Evolutionary conservation across 352 stramenopile genomes (phyloP).

Genomic region (Globisporangium barbulae): DNA sequence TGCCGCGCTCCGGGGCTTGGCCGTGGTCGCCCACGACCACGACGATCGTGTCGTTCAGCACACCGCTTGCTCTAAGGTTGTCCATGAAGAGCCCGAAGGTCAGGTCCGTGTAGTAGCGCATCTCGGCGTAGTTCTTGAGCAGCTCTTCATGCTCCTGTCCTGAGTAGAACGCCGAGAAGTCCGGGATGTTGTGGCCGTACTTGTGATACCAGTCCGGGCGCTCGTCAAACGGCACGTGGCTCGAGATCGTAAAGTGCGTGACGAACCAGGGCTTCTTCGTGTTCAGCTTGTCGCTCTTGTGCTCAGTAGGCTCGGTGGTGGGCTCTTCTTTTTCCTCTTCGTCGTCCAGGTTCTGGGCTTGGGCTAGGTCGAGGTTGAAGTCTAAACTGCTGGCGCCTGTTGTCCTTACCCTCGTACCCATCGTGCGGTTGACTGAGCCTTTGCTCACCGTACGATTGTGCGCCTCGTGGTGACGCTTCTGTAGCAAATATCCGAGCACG

Average conservation of each 20-base stretch:
- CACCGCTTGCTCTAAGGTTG: slow-evolving; percentile 39
- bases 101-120: slow-evolving; percentile 66
- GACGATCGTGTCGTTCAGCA: slow-evolving; percentile 70
- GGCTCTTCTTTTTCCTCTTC: not conserved
- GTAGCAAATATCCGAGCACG: slow-evolving; percentile 45
- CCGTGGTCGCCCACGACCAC: slow-evolving; percentile 64
- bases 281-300: slow-evolving; percentile 16
- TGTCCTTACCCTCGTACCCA: too few relatives aligned
- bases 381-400: not conserved
- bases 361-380: too few relatives aligned
- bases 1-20: slow-evolving; percentile 45
- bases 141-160: slow-evolving; percentile 39
- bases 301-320: slow-evolving; percentile 8
- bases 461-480: slow-evolving; percentile 24
- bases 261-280: slow-evolving; percentile 46
- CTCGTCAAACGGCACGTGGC: slow-evolving; percentile 62
- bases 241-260: slow-evolving; percentile 76
- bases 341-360: not conserved
- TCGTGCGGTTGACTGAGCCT: not conserved
- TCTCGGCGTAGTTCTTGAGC: slow-evolving; percentile 55
- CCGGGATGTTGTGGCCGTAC: slow-evolving; percentile 29
- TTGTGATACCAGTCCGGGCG: slow-evolving; percentile 58
- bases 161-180: slow-evolving; percentile 44
- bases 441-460: slow-evolving; percentile 12
- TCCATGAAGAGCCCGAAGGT: slow-evolving; percentile 58